Conservation (phyloP, 75 land plant species). For the Selaginella moellendorffii region DNA sequence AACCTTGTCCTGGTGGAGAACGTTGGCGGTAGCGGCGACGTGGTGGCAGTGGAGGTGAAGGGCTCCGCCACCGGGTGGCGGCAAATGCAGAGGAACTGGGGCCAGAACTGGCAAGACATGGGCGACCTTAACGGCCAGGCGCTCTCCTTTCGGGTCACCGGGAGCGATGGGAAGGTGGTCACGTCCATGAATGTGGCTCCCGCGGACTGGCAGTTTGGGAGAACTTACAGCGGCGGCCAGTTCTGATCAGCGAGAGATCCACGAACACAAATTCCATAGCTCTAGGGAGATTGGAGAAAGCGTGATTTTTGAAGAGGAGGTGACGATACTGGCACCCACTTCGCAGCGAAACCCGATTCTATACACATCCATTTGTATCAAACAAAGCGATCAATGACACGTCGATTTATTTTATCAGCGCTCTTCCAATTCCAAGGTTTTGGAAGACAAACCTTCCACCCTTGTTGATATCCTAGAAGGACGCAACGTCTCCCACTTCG, state of each 20-base stretch:
- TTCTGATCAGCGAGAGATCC: too few relatives aligned
- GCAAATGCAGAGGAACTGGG: conserved; percentile 1
- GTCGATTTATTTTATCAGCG: too few relatives aligned
- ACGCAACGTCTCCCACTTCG: too few relatives aligned
- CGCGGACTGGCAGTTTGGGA: not conserved
- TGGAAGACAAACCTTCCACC: too few relatives aligned
- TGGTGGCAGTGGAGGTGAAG: not conserved
- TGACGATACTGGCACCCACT: not conserved
- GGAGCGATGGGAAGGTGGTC: not conserved
- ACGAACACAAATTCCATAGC: too few relatives aligned
- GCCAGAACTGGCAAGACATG: not conserved
- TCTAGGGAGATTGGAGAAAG: too few relatives aligned
- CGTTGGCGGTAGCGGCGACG: not conserved
- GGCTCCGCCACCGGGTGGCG: not conserved
- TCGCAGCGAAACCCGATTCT: too few relatives aligned
- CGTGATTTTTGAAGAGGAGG: not conserved
- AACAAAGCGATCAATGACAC: too few relatives aligned
- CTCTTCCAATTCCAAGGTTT: too few relatives aligned
- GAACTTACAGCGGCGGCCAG: not conserved
- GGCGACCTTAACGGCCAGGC: not conserved
- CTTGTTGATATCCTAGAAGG: too few relatives aligned
- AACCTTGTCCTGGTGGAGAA: not conserved
- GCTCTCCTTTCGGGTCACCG: not conserved
- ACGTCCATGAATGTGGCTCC: not conserved
- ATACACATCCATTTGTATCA: too few relatives aligned